Percentiles rank a stretch among this genome's conserved stretches.
Conservation (phyloP, 805 yeast genomes). For the Zygosaccharomyces siamensis region DNA sequence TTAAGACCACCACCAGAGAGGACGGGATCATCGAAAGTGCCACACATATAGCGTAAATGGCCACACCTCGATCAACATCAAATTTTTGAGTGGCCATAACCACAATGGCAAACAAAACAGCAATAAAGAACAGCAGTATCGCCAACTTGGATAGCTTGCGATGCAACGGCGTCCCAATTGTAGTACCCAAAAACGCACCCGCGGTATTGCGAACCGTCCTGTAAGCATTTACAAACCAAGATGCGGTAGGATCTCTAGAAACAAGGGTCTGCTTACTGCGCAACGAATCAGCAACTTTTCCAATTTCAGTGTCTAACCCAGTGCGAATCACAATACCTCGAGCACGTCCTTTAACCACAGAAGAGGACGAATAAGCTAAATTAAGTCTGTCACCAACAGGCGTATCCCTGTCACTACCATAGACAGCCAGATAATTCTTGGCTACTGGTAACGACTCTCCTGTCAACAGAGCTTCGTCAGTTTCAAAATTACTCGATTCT, state of each 20-base stretch:
- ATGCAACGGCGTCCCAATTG: constrained; percentile 78
- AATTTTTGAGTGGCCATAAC: constrained; percentile 83
- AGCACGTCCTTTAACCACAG: constrained; percentile 94
- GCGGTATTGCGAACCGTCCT: constrained; percentile 47
- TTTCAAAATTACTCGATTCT: constrained; percentile 68
- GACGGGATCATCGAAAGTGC: constrained; percentile 99
- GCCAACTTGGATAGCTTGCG: constrained; percentile 74
- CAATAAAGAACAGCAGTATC: constrained; percentile 61
- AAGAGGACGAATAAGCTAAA: constrained; percentile 92
- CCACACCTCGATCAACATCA: constrained; percentile 71
- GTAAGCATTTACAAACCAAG: constrained; percentile 36
- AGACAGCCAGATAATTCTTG: constrained; percentile 49
- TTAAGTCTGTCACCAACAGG: constrained; percentile 66
- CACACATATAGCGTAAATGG: constrained; percentile 84
- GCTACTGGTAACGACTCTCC: constrained; percentile 89
- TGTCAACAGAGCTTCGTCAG: constrained; percentile 90
- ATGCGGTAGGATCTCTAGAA: constrained; percentile 39
- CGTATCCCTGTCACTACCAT: constrained; percentile 30
- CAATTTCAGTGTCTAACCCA: constrained; percentile 85
- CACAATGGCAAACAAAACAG: constrained; percentile 80
- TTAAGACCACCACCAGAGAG: constrained; percentile 94
- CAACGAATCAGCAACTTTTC: constrained; percentile 87
- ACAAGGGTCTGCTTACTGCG: constrained; percentile 23
- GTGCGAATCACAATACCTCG: constrained; percentile 91
- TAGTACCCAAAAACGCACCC: constrained; percentile 70